Evolutionary conservation across 2,329 filamentous ascomycete genomes (phyloP), one percentile per base, ranked within the genome.

Genomic region (Zymoseptoria brevis): DNA sequence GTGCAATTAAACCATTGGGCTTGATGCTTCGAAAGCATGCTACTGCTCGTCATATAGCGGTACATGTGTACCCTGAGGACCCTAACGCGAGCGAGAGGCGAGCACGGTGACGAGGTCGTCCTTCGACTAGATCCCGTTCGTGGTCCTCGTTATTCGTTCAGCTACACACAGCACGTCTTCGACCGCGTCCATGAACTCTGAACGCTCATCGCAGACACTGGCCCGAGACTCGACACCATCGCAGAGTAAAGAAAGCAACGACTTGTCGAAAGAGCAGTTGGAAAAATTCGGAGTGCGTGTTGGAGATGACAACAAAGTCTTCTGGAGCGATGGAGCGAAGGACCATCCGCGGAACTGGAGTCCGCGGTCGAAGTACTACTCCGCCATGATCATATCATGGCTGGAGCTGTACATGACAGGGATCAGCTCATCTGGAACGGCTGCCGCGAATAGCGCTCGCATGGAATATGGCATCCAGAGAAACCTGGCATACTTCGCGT

Each of bases 351-450:
- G 61, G 6, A 63, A 65, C 35, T 65, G 63, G 63, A 57, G 30
- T 0, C 52, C 49, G 0, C 50, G 26, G 3, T 53, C 59, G 19
- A 65, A 65, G 48, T 59, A 57, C n/a, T 65, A 65, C 41, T 60
- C 59, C 1, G 56, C 60, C 13, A 45, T 59, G 1, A 45, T 63
- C 19, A 65, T 65, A 5, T 56, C 52, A 21, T 63, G 63, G 61
- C 51, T 65, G 7, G 63, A 65, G 51, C 29, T 63, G 9, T 63
- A 60, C 54, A 65, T 65, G 63, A 65, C 63, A 21, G 63, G 61
- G 11, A 62, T 65, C 22, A 63, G 61, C 49, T 65, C 63, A 1
- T 57, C 63, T 21, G 63, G 63, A 13, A 65, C 61, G n/a, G 61
- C 61, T 22, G 61, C 61, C 8, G 60, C 63, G 4, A 53, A 63